These are phyloP conservation scores for Liquidambar formosana DNA, from an alignment of 164 flowering plant genomes.

Conservation along the genomic window DNA sequence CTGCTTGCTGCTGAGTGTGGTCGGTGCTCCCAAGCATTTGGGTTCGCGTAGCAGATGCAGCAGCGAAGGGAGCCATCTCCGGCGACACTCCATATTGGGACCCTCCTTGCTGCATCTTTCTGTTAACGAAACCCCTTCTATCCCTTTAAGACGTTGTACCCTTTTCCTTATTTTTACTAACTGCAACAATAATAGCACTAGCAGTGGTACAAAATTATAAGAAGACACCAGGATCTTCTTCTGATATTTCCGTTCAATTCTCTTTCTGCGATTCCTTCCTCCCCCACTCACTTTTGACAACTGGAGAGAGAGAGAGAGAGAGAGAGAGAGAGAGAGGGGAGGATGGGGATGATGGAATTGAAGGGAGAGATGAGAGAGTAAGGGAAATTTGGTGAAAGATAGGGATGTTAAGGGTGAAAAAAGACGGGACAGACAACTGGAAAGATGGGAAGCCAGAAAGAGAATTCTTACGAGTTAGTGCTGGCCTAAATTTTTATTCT, in stretches of 20 bases:
- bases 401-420: slow-evolving; percentile 16
- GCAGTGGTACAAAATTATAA: background rate
- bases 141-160: background rate
- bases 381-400: slow-evolving; percentile 2
- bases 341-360: slow-evolving; percentile 1
- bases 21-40: slow-evolving; percentile 16
- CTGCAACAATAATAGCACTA: background rate
- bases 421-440: slow-evolving; percentile 38
- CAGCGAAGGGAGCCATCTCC: slow-evolving; percentile 28
- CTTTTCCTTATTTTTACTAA: background rate
- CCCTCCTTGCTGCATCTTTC: slow-evolving; percentile 48
- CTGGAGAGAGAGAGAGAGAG: slow-evolving; percentile 18
- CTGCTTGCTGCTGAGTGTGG: background rate
- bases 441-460: slow-evolving; percentile 31
- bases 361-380: slow-evolving; percentile 10
- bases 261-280: background rate
- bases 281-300: slow-evolving; percentile 10
- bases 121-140: background rate
- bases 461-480: slow-evolving; percentile 38
- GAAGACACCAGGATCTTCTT: background rate
- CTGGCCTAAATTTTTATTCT: slow-evolving; percentile 16
- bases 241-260: background rate
- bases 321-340: slow-evolving; percentile 7
- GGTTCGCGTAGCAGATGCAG: slow-evolving; percentile 10
- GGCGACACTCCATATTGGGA: slow-evolving; percentile 40